These are phyloP conservation scores for Tetracladium marchalianum DNA, from an alignment of 495 filamentous ascomycete species.

Conservation along the genomic window DNA sequence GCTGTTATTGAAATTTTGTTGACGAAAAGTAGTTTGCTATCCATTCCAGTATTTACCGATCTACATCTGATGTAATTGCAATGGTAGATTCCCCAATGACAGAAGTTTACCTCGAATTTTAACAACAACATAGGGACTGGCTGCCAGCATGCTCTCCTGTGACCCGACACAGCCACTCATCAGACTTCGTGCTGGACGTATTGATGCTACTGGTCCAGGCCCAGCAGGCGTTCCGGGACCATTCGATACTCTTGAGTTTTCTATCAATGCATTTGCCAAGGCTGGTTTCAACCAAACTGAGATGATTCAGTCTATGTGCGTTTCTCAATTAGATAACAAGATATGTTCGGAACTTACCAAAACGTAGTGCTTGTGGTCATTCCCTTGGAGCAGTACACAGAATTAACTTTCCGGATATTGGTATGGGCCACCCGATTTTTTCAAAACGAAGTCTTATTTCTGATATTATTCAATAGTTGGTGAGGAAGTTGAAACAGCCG, in stretches of 20 bases:
- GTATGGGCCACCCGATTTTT: not conserved
- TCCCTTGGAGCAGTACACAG: slow-evolving; percentile 19
- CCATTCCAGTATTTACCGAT: slow-evolving; percentile 1
- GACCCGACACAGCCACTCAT: slow-evolving; percentile 3
- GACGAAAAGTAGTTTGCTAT: slow-evolving; percentile 1
- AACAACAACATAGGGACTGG: slow-evolving; percentile 2
- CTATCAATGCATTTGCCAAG: slow-evolving; percentile 11
- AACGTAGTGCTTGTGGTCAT: slow-evolving; percentile 15
- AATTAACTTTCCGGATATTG: slow-evolving; percentile 20
- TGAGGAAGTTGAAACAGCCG: not conserved
- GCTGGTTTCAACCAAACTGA: slow-evolving; percentile 17
- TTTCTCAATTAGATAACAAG: not conserved
- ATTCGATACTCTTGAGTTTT: slow-evolving; percentile 8
- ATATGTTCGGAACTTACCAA: not conserved
- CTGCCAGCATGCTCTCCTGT: slow-evolving; percentile 1
- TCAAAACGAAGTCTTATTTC: not conserved
- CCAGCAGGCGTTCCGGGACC: slow-evolving; percentile 31
- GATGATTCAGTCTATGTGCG: slow-evolving; percentile 8
- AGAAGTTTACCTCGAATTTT: not conserved
- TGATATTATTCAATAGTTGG: not conserved
- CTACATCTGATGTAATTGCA: slow-evolving; percentile 5
- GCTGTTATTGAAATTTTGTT: not conserved
- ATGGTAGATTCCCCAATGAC: not conserved
- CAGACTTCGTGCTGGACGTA: slow-evolving; percentile 24
- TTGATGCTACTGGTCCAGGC: slow-evolving; percentile 32